Evolutionary conservation across 164 flowering plant genomes (phyloP).

Genomic region (Vitis cinerea): DNA sequence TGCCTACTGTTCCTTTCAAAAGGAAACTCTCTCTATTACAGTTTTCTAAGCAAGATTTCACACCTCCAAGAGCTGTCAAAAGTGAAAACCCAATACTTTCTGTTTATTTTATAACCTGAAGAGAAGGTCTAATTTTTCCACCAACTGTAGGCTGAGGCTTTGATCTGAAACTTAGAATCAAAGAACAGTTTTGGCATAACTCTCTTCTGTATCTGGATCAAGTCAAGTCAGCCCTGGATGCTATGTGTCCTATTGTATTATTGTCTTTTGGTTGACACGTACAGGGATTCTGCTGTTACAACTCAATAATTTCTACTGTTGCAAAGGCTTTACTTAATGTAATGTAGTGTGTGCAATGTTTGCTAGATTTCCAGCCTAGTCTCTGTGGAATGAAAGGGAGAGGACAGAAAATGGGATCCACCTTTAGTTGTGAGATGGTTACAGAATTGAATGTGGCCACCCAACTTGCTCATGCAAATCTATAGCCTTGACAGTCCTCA

Average conservation of each 20-base stretch:
- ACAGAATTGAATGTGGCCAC: constrained; percentile 20
- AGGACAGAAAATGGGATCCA: constrained; percentile 23
- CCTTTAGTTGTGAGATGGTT: constrained; percentile 19
- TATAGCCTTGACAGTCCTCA: constrained; percentile 8
- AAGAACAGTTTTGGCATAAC: neutral
- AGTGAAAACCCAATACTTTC: neutral
- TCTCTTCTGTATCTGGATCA: neutral
- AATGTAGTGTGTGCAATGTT: constrained; percentile 7
- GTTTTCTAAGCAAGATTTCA: neutral
- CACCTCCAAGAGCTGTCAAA: neutral
- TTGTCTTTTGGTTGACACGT: neutral
- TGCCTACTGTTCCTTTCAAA: neutral
- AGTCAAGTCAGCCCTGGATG: too few relatives aligned
- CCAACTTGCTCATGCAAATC: constrained; percentile 10
- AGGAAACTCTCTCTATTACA: neutral
- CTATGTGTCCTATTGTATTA: neutral
- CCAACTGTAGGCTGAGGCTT: neutral
- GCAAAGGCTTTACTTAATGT: neutral
- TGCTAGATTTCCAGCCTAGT: constrained; percentile 13
- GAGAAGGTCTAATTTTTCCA: too few relatives aligned
- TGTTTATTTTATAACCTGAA: neutral
- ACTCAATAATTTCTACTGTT: neutral
- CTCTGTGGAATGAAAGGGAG: constrained; percentile 17
- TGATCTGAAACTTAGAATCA: neutral
- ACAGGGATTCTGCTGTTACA: neutral